phyloP scores from a whole-genome alignment of 2,329 filamentous ascomycete species.

The Hypoxylon sp. region DNA sequence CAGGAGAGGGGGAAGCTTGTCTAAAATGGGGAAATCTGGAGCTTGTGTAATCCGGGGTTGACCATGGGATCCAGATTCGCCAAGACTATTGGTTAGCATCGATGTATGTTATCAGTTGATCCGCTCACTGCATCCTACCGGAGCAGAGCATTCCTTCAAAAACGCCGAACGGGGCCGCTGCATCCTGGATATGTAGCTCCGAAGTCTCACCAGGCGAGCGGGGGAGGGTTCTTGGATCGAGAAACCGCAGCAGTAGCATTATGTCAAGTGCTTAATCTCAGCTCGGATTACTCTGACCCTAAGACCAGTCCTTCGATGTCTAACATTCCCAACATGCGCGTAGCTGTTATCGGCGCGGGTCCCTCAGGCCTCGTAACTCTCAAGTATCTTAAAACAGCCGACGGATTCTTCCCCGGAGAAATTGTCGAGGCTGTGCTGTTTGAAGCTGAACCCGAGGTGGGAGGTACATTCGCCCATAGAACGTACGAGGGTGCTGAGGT shows the following conservation, averaged over 20 bases:
- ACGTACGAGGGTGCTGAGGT: constrained; percentile 55
- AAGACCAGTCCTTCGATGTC: too few species aligned
- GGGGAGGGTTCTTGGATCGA: too few species aligned
- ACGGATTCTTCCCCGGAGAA: constrained; percentile 40
- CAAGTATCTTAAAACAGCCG: constrained; percentile 48
- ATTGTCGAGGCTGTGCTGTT: constrained; percentile 50
- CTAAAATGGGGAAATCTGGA: too few species aligned
- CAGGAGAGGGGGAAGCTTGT: too few species aligned
- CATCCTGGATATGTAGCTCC: background rate
- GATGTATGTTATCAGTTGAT: too few species aligned
- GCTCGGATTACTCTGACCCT: too few species aligned
- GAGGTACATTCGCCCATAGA: constrained; percentile 45
- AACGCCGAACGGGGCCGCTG: background rate
- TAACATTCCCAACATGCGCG: constrained; percentile 31
- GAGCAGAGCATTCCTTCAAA: background rate
- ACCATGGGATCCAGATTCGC: too few species aligned
- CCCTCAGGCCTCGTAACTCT: constrained; percentile 50
- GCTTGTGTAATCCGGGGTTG: too few species aligned
- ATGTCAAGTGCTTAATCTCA: too few species aligned
- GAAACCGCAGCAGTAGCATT: too few species aligned
- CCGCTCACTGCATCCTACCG: constrained; percentile 1
- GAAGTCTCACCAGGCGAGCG: too few species aligned
- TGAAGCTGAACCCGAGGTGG: constrained; percentile 13
- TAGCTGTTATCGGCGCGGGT: constrained; percentile 50
- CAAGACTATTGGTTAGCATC: too few species aligned